Evolutionary conservation across 2,329 filamentous ascomycete species (phyloP), one percentile per base, ranked within the genome.

Genomic region (Alternaria tenuissima): DNA sequence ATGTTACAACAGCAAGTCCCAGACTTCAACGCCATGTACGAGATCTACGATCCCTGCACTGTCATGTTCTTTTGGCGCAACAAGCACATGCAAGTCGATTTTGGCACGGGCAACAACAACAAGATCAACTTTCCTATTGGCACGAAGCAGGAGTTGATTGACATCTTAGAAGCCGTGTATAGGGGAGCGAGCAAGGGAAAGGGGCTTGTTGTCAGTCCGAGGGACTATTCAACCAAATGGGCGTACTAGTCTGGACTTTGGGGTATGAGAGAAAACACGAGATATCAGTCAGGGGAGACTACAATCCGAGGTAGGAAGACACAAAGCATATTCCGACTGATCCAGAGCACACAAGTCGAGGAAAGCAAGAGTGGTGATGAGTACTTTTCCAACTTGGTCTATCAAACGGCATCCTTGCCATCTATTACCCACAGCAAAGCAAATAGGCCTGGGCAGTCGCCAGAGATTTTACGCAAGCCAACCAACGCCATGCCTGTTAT

Each of bases 161-260:
- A 98, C 80, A 97, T 98, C n/a, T 88, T 97, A 74, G 94, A 98
- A 83, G 95, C 92, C 1, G 93, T 97, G 66, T 98, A 97, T 78
- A 89, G 92, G 63, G 94, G 94, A 20, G 94, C 94, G 22, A 97
- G 96, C 84, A 98, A 98, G 82, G 94, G 94, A 0, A 86, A 93
- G 57, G 94, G 94, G 88, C 82, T 97, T 67, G 94, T 97, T 39
- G 92, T 97, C 67, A 96, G 92, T 76, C 94, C 94, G 2, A 97
- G 97, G 83, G 93, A 89, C 77, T 84, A 89, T 71, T 89, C 87
- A 28, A 90, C 88, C 1, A 83, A 87, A 74, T 90, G 89, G 76
- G 82, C 87, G 51, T 73, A 69, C 30, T 72, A 56, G 59, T n/a
- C 14, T 30, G 12, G 32, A 16, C 32, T 32, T 32, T 36, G 32